Evolutionary conservation across 2,329 filamentous ascomycete genomes (phyloP), one percentile per base, ranked within the genome.

Genomic region (Colletotrichum limetticola): DNA sequence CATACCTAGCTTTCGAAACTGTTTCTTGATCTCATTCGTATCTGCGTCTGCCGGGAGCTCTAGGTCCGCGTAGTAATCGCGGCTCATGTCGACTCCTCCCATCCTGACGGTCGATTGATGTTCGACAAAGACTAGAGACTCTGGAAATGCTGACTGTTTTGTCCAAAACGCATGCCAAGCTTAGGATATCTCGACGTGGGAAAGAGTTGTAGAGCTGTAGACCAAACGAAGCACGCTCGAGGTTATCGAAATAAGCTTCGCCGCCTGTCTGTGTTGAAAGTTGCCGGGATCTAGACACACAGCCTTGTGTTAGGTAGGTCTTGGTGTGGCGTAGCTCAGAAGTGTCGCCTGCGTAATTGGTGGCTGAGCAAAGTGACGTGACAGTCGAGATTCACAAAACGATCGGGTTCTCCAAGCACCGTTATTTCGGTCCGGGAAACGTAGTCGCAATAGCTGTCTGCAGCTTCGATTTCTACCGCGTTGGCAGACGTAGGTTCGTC

Each of bases 31-130:
- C 53, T 97, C 94, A 35, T 91, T 89, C 56, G 91, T 84, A 76
- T 93, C 91, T 66, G 94, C 94, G 77, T 88, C 89, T 12, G 89
- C 85, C 2, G 90, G 82, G 68, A 98, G 84, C 75, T 94, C 94
- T 68, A 98, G 87, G 84, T 97, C 95, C 74, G 91, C 92, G 83
- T 98, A 97, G 83, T 97, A 97, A 83, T 97, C 93, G 78, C 91
- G 90, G 77, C 87, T 89, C 75, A 89, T 86, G 80, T 94, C 92
- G 77, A 87, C 85, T 83, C 92, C 92, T 77, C 90, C 91, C 92
- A 94, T 94, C 77, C 77, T 88, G 84, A 79, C 32, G 69, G 37
- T 32, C 56, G 32, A 16, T 49, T 22, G 55, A 61, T 46, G 49
- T 58, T 73, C 56, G 37, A 66, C 60, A 35, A 22, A 22, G 53